Conservation (phyloP, 108 stramenopile species). For the Mayamaea pseudoterrestris region DNA sequence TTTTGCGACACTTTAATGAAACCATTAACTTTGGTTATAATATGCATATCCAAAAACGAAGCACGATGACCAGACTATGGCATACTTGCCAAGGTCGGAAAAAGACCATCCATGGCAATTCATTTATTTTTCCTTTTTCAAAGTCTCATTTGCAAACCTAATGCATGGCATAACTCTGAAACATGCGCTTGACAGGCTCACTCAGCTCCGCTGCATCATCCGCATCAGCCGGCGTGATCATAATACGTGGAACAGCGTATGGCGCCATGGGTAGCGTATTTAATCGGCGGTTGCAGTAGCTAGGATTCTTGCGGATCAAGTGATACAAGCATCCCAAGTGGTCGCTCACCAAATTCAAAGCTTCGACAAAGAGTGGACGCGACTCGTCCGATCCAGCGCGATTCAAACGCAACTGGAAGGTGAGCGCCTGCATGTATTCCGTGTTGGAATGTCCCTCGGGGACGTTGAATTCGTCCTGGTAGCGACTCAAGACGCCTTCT, state of each 20-base stretch:
- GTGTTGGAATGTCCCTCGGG: not conserved
- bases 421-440: not conserved
- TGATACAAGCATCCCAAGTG: constrained; percentile 9
- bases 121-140: not conserved
- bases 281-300: not conserved
- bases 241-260: too few species aligned
- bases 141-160: too few species aligned
- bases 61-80: too few species aligned
- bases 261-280: too few species aligned
- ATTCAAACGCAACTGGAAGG: constrained; percentile 7
- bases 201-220: too few species aligned
- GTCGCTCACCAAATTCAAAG: constrained; percentile 5
- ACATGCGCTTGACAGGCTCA: too few species aligned
- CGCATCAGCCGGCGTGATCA: too few species aligned
- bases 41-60: too few species aligned
- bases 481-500: constrained; percentile 2
- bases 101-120: not conserved
- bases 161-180: not conserved
- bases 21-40: too few species aligned
- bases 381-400: not conserved
- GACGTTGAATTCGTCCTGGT: constrained; percentile 8
- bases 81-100: too few species aligned
- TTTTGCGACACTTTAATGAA: too few species aligned
- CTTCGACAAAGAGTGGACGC: constrained; percentile 4
- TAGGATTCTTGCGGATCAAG: constrained; percentile 3